phyloP scores from a whole-genome alignment of 352 stramenopile species.

The Aphanomyces cochlioides region DNA sequence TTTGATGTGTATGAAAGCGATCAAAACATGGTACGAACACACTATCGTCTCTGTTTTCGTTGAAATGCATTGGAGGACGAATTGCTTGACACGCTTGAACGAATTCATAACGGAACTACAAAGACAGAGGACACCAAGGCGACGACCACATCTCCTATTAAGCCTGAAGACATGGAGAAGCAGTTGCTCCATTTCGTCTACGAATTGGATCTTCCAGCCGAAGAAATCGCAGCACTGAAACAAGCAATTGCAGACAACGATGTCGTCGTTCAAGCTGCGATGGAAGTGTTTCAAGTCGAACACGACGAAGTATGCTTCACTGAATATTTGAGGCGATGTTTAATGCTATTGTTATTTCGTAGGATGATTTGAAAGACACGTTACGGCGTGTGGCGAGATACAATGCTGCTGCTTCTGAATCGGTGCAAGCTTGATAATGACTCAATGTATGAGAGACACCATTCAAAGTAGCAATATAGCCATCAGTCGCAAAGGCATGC shows the following conservation, averaged over 20 bases:
- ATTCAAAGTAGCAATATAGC: too few species aligned
- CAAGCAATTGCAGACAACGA: conserved; percentile 42
- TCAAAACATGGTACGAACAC: conserved; percentile 35
- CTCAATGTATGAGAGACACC: neutral
- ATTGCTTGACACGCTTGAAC: conserved; percentile 52
- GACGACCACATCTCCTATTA: neutral
- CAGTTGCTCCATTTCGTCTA: conserved; percentile 44
- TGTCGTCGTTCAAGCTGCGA: conserved; percentile 41
- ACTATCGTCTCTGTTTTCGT: neutral
- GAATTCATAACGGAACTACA: conserved; percentile 31
- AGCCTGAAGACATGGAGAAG: conserved; percentile 37
- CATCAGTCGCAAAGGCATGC: too few species aligned
- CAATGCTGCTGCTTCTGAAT: conserved; percentile 14
- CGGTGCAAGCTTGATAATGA: neutral
- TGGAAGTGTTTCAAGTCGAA: conserved; percentile 42
- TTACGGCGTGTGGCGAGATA: conserved; percentile 45
- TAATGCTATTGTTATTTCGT: neutral
- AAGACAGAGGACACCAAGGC: conserved; percentile 9
- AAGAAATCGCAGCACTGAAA: conserved; percentile 42
- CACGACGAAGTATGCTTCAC: conserved; percentile 38
- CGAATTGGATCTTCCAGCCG: conserved; percentile 35
- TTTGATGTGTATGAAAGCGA: conserved; percentile 55
- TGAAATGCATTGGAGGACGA: conserved; percentile 32
- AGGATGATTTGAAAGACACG: conserved; percentile 55
- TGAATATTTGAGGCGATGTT: conserved; percentile 4